These are phyloP conservation scores for Tricholoma sp. DNA, from an alignment of 768 basidiomycete species.

Conservation along the genomic window DNA sequence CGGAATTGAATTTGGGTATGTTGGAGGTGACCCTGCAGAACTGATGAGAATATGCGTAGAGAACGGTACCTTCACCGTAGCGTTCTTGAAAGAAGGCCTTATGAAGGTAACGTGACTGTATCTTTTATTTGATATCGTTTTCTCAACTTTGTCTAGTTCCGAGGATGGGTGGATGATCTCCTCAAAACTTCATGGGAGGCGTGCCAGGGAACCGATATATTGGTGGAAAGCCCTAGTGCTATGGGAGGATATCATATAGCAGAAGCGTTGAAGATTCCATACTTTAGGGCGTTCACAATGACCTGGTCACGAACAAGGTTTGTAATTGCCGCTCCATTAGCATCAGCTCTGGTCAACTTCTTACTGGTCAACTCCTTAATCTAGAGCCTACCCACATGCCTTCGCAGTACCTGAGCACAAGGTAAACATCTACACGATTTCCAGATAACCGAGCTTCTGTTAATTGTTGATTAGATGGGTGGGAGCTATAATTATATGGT, in stretches of 20 bases:
- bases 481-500: conserved; percentile 99
- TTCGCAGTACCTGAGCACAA: conserved; percentile 97
- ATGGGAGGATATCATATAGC: conserved; percentile 98
- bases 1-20: conserved; percentile 92
- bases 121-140: background rate
- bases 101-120: conserved; percentile 55
- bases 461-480: conserved; percentile 60
- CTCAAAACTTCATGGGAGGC: conserved; percentile 95
- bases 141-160: conserved; percentile 53
- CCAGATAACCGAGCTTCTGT: conserved; percentile 7
- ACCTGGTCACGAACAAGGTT: conserved; percentile 92
- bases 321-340: conserved; percentile 1
- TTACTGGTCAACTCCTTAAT: conserved; percentile 3
- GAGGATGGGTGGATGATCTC: conserved; percentile 96
- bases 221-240: conserved; percentile 93
- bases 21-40: conserved; percentile 97
- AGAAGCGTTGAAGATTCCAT: conserved; percentile 89
- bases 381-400: conserved; percentile 91
- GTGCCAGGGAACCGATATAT: conserved; percentile 89
- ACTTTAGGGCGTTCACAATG: conserved; percentile 96
- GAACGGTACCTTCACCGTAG: conserved; percentile 95
- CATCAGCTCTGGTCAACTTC: too few species aligned
- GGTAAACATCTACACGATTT: conserved; percentile 29
- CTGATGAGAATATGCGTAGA: conserved; percentile 97
- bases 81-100: conserved; percentile 88